Evolutionary conservation across 208 protist species (phyloP), one percentile per base, ranked within the genome.

Genomic region (Crithidia brevicula): DNA sequence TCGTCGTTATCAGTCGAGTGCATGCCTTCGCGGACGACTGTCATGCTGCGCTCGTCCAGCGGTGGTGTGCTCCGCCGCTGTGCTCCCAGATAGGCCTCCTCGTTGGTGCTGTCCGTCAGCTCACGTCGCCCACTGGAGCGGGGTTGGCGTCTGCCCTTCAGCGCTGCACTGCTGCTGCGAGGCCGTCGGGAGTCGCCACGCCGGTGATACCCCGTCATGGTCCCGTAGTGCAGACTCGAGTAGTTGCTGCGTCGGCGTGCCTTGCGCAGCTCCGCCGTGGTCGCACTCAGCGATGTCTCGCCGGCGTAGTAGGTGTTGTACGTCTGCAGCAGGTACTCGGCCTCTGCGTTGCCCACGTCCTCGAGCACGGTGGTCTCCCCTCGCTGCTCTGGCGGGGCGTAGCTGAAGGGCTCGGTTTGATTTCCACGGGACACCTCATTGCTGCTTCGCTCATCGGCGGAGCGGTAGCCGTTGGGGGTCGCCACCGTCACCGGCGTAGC

Each of bases 141-240:
- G n/a, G n/a, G n/a, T n/a, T n/a, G n/a, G n/a, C n/a, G n/a, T n/a
- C n/a, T n/a, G n/a, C n/a, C n/a, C n/a, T n/a, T n/a, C n/a, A n/a
- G n/a, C n/a, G n/a, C 36, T 43, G 8, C 23, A 8, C 28, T 50
- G 47, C 20, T 20, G 38, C 50, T 64, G 67, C 33, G 56, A 11
- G 46, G 38, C 28, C 53, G 53, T 31, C 34, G 53, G 3, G 53
- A 43, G 47, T 49, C 51, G 18, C 67, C 46, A 42, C 36, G 57
- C 47, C 34, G 56, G 38, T 50, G 50, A n/a, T 60, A 73, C 28
- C 67, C 31, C 9, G 67, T 73, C 67, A 73, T 73, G 49, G 67
- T 66, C 30, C 67, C 67, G 46, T 73, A 73, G 38, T 73, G 67
- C 18, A 73, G 67, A 43, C 67, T 73, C 7, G 67, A 73, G 67